Evolutionary conservation across 2,329 filamentous ascomycete genomes (phyloP).

Genomic region (Botryotinia narcissicola): DNA sequence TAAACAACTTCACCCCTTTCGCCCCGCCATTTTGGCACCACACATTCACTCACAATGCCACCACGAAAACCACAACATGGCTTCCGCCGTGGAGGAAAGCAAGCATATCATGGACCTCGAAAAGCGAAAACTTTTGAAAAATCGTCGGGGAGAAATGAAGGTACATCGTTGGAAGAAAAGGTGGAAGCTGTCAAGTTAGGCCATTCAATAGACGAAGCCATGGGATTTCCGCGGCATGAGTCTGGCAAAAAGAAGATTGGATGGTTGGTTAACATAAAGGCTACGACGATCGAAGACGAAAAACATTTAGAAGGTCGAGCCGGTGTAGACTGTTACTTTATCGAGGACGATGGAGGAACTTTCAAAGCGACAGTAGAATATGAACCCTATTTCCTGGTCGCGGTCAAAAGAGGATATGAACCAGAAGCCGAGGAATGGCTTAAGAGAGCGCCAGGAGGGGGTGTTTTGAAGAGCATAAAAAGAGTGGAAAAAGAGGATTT

Average conservation of each 20-base stretch:
- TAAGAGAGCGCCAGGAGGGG: slow-evolving; percentile 72
- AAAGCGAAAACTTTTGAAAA: slow-evolving; percentile 77
- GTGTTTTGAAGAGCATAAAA: slow-evolving; percentile 74
- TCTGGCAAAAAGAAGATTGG: slow-evolving; percentile 77
- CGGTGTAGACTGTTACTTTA: slow-evolving; percentile 95
- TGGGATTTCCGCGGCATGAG: slow-evolving; percentile 93
- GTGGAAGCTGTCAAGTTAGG: slow-evolving; percentile 81
- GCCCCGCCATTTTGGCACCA: slow-evolving; percentile 5
- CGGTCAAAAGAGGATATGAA: slow-evolving; percentile 83
- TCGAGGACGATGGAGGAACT: slow-evolving; percentile 76
- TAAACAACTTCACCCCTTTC: background rate
- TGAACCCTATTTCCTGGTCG: slow-evolving; percentile 93
- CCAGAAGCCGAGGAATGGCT: slow-evolving; percentile 96
- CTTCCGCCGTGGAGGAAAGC: slow-evolving; percentile 65
- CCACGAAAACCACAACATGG: slow-evolving; percentile 63
- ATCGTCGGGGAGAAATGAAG: slow-evolving; percentile 72
- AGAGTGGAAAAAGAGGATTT: slow-evolving; percentile 90
- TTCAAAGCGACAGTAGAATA: slow-evolving; percentile 98
- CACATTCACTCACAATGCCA: slow-evolving; percentile 46
- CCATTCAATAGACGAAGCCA: slow-evolving; percentile 86
- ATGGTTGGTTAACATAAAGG: slow-evolving; percentile 95
- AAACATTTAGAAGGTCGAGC: slow-evolving; percentile 80
- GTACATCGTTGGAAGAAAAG: slow-evolving; percentile 88
- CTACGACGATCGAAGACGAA: slow-evolving; percentile 81
- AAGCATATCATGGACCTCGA: slow-evolving; percentile 66